A percentile compares a stretch with the other conserved stretches of the same genome.
Conservation (phyloP, 2,329 filamentous ascomycete genomes). For the Nannizzia gypsea region DNA sequence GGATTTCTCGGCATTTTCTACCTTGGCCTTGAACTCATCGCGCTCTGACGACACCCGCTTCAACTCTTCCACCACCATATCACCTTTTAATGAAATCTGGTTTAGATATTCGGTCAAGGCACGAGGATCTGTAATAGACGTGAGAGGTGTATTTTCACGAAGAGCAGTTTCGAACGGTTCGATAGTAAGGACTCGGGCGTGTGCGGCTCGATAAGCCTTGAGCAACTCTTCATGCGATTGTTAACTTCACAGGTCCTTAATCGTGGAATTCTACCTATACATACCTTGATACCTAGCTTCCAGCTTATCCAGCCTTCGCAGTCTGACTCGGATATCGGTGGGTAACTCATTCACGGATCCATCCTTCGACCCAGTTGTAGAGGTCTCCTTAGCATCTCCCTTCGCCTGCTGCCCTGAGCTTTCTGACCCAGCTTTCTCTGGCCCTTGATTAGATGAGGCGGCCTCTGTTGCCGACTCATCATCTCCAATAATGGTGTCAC, state of each 20-base stretch:
- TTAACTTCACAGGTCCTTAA: background rate
- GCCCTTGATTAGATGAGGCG: constrained; percentile 40
- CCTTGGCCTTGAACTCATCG: constrained; percentile 65
- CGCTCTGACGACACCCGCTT: constrained; percentile 75
- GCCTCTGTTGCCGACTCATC: constrained; percentile 56
- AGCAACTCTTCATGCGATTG: constrained; percentile 54
- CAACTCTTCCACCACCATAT: constrained; percentile 89
- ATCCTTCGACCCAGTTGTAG: constrained; percentile 18
- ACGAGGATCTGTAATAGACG: constrained; percentile 73
- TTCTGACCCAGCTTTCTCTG: constrained; percentile 19
- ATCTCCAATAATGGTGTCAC: constrained; percentile 76
- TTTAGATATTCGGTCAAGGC: constrained; percentile 82
- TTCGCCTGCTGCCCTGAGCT: constrained; percentile 9
- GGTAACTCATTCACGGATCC: constrained; percentile 47
- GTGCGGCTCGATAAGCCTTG: constrained; percentile 82
- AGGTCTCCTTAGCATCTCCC: constrained; percentile 9
- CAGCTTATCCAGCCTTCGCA: constrained; percentile 80
- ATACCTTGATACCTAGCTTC: constrained; percentile 76
- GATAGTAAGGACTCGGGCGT: constrained; percentile 73
- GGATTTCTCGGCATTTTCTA: constrained; percentile 55
- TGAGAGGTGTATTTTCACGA: constrained; percentile 82
- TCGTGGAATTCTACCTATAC: background rate
- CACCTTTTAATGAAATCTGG: constrained; percentile 70
- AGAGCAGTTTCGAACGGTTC: constrained; percentile 87
- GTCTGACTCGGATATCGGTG: constrained; percentile 59